A percentile compares a stretch with the other conserved stretches of the same genome.
phyloP scores from a whole-genome alignment of 805 yeast species.

The Pichia kluyveri region DNA sequence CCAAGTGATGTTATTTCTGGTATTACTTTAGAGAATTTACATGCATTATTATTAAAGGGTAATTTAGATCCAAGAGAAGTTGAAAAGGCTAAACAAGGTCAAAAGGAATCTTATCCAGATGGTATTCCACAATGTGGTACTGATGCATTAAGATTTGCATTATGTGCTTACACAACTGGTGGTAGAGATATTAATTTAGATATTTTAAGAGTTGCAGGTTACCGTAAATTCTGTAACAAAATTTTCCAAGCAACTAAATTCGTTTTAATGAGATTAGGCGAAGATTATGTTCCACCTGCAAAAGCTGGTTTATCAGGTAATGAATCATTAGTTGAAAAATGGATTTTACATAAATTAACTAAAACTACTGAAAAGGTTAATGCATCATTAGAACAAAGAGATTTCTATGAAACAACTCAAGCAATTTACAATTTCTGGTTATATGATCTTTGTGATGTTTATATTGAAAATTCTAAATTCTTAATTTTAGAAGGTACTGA shows the following conservation, averaged over 20 bases:
- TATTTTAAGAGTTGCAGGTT: slow-evolving; percentile 94
- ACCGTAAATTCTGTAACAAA: slow-evolving; percentile 99
- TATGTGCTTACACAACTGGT: slow-evolving; percentile 97
- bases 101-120: slow-evolving; percentile 80
- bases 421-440: slow-evolving; percentile 92
- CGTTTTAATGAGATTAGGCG: slow-evolving; percentile 87
- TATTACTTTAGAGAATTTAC: slow-evolving; percentile 69
- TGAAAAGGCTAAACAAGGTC: slow-evolving; percentile 81
- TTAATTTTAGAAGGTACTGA: slow-evolving; percentile 87
- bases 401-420: slow-evolving; percentile 80
- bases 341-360: slow-evolving; percentile 87
- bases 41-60: slow-evolving; percentile 68
- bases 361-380: slow-evolving; percentile 57
- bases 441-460: slow-evolving; percentile 90
- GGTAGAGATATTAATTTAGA: slow-evolving; percentile 97
- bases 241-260: slow-evolving; percentile 98
- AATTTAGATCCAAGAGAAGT: slow-evolving; percentile 86
- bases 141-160: slow-evolving; percentile 95
- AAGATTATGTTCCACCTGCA: slow-evolving; percentile 76
- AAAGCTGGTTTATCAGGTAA: slow-evolving; percentile 53
- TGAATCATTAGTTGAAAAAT: slow-evolving; percentile 88
- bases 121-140: slow-evolving; percentile 99
- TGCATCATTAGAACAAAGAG: slow-evolving; percentile 68
- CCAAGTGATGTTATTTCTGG: slow-evolving; percentile 92
- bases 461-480: slow-evolving; percentile 93